Base-by-base conservation (phyloP, 1,284 basidiomycete genomes). In the Apiotrichum brassicae region DNA sequence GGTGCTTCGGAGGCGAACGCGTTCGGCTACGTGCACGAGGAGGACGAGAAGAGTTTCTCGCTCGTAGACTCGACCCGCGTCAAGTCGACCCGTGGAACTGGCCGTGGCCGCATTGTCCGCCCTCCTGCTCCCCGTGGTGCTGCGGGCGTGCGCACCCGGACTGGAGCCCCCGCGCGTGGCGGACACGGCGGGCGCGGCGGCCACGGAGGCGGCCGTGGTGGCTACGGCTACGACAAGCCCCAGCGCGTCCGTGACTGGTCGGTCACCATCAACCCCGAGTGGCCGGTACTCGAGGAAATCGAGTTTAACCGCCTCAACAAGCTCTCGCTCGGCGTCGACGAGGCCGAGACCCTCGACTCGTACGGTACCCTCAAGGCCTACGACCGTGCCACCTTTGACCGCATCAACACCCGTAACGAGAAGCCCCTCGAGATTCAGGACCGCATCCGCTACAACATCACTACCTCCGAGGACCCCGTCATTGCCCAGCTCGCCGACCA, bases 21-120 rank as follows among this genome's bases (percentile, higher is more conserved):
- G n/a, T 97, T 97, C 70, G 88, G 91, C 24, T 97, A 97, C 76
- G 93, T 94, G 78, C 93, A 97, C 75, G 92, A 88, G 58, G 94
- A 98, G 74, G 94, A 99, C 70, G 95, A 98, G 76, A 89, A 91
- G 24, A 89, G 85, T 51, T 99, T 99, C 81, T 94, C 89, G 38
- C 79, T 99, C 44, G 95, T 99, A 48, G 93, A 97, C 71, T 92
- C 71, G 40, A 72, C 75, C 43, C 61, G 70, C 41, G 40, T 42
- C 40, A 60, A 51, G 43, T 84, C 84, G 59, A 70, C 85, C 48
- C 80, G 81, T 53, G 85, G 84, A 26, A 76, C 85, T 51, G 76
- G 76, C 19, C 25, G 72, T 68, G 58, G 59, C 11, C 54, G 54
- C 19, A 18, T 45, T 12, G 24, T 43, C 3, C 50, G 58, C 32